Base-by-base conservation (phyloP, 176 grass and related monocot genomes). In the Zizania latifolia region DNA sequence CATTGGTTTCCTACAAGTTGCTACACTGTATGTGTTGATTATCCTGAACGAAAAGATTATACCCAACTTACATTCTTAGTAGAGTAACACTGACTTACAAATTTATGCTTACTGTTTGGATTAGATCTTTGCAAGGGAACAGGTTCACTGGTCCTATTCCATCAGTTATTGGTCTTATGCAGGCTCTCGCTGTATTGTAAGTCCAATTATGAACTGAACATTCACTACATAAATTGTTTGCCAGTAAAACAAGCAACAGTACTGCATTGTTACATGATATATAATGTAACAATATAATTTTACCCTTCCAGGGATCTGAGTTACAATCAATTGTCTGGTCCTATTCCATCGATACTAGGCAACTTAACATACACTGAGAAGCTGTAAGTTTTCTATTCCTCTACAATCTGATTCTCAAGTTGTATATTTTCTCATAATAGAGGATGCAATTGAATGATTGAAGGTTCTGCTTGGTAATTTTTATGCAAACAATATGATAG, bases 341-440 rank as follows among this genome's bases (percentile, higher is more conserved):
- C 92, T 24, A 85, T 99, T 70, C 96, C 96, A 56, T 86, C 87
- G 0, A 95, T 99, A 79, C 71, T 99, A 50, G 96, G 96, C 70
- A 99, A 99, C 65, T 83, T 99, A 84, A 90, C 96, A 44, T 99
- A 95, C 85, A 95, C 96, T 4, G 96, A 99, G 77, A 99, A 99
- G 60, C 59, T 99, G 96, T 99, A 95, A 92, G 87, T 21, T 71
- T 80, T 48, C 59, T 48, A 58, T 22, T 13, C 24, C 43, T 35
- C 32, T 46, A 66, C n/a, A 58, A 34, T 84, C 16, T 39, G 21
- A 1, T 30, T 45, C 5, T 62, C 5, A 39, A 4, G 21, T 14
- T 61, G 3, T 59, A 58, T 8, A 17, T 2, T 23, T 67, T 61
- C 71, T 40, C 27, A 10, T 41, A 14, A 37, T 31, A 26, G 17